These are phyloP conservation scores for Trichoderma asperellum DNA, from an alignment of 2,329 filamentous ascomycete genomes.

Conservation along the genomic window DNA sequence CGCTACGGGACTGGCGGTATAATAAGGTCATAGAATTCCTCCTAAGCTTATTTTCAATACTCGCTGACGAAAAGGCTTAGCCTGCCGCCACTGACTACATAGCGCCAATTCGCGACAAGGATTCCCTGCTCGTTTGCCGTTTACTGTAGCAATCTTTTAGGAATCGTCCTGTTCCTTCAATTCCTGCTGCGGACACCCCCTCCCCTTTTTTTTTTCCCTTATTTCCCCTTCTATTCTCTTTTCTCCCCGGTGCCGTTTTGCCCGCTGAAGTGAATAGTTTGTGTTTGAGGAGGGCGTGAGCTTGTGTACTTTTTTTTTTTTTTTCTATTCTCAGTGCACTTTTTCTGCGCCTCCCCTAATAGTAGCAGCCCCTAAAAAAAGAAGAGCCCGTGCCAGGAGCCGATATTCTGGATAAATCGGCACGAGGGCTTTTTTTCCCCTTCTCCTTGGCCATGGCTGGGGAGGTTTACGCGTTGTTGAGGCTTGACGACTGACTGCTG, in stretches of 20 bases:
- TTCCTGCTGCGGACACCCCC: slow-evolving; percentile 12
- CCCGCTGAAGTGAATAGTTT: slow-evolving; percentile 20
- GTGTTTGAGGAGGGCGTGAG: not conserved
- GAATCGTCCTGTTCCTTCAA: not conserved
- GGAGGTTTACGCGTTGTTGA: slow-evolving; percentile 17
- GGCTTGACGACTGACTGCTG: not conserved
- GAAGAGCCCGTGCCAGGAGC: not conserved
- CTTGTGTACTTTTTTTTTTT: not conserved
- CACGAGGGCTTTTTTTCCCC: not conserved
- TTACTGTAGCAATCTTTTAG: not conserved
- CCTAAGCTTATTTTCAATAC: slow-evolving; percentile 30
- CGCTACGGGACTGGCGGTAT: slow-evolving; percentile 10
- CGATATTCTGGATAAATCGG: slow-evolving; percentile 33
- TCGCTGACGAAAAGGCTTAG: slow-evolving; percentile 27
- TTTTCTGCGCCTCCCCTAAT: not conserved
- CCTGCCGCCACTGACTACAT: slow-evolving; percentile 20
- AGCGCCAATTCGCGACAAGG: slow-evolving; percentile 16
- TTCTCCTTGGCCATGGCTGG: not conserved
- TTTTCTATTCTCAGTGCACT: not conserved
- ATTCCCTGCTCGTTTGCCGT: not conserved
- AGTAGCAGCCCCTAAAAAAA: not conserved
- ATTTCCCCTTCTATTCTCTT: not conserved
- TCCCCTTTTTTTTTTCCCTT: slow-evolving; percentile 1
- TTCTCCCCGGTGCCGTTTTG: slow-evolving; percentile 16
- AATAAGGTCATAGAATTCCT: slow-evolving; percentile 28